phyloP scores from a whole-genome alignment of 345 rosid species.

The Syzygium aqueum region DNA sequence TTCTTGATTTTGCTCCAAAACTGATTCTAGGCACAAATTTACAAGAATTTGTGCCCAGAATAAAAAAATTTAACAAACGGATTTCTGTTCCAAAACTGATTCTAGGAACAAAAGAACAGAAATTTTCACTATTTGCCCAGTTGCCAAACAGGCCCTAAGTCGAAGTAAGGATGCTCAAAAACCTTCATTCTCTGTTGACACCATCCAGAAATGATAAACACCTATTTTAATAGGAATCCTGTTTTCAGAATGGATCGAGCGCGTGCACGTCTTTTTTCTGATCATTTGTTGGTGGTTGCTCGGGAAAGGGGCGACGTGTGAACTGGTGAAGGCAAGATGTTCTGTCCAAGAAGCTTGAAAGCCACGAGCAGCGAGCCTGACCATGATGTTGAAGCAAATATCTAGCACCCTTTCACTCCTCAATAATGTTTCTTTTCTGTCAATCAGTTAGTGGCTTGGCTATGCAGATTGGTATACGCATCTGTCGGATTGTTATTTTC shows the following conservation, averaged over 20 bases:
- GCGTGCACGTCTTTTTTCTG: neutral
- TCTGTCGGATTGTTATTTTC: neutral
- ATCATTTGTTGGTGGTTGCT: slow-evolving; percentile 19
- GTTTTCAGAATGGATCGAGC: neutral
- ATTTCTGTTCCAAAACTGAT: too few species aligned
- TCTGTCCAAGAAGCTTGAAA: neutral
- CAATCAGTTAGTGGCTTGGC: neutral
- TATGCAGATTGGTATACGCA: neutral
- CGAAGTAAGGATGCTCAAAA: neutral
- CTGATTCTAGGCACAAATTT: too few species aligned
- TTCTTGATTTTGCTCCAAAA: too few species aligned
- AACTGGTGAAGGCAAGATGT: neutral
- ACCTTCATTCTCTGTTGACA: neutral
- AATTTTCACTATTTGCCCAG: too few species aligned
- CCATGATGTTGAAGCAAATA: neutral
- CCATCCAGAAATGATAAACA: neutral
- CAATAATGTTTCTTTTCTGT: neutral
- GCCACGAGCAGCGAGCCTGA: neutral
- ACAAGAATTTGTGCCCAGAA: too few species aligned
- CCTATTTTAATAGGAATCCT: neutral
- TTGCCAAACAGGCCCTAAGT: too few species aligned
- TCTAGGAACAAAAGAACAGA: too few species aligned
- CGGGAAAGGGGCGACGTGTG: neutral
- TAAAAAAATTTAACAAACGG: too few species aligned
- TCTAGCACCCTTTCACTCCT: neutral